phyloP scores from a whole-genome alignment of 371 early-diverging fungal genomes.

The Dichotomocladium elegans region DNA sequence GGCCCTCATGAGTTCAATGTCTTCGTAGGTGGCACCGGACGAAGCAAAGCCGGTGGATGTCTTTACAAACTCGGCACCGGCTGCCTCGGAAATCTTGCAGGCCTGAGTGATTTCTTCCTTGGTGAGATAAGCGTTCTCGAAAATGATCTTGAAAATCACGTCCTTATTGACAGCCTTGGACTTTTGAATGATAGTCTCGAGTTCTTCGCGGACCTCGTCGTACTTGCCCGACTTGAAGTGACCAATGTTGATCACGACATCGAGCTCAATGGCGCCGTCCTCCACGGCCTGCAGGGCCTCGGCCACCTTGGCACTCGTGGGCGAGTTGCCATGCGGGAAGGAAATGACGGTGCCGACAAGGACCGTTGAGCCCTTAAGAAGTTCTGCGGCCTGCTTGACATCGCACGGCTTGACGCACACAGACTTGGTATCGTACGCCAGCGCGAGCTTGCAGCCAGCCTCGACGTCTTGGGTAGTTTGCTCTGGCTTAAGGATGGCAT shows the following conservation, averaged over 20 bases:
- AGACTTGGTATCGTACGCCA: conserved; percentile 50
- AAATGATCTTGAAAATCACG: conserved; percentile 62
- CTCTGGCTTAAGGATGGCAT: conserved; percentile 61
- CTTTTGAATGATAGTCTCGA: conserved; percentile 34
- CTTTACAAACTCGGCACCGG: conserved; percentile 68
- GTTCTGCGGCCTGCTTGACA: conserved; percentile 46
- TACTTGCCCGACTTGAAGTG: conserved; percentile 49
- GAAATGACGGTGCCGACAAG: conserved; percentile 64
- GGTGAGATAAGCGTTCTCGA: conserved; percentile 59
- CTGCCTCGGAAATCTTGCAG: conserved; percentile 45
- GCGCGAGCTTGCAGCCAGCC: conserved; percentile 52
- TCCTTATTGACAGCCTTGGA: conserved; percentile 38
- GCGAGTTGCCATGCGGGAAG: conserved; percentile 64
- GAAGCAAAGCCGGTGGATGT: conserved; percentile 65
- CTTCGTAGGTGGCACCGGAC: conserved; percentile 53
- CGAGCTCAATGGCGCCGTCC: conserved; percentile 63
- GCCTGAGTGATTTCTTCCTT: conserved; percentile 55
- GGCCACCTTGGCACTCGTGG: conserved; percentile 52
- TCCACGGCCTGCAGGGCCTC: conserved; percentile 53
- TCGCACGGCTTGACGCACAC: conserved; percentile 71
- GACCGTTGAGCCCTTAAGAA: conserved; percentile 44
- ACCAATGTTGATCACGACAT: conserved; percentile 64
- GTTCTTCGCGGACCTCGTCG: conserved; percentile 47
- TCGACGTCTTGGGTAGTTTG: conserved; percentile 56
- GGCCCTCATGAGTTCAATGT: conserved; percentile 55